phyloP scores from a whole-genome alignment of 768 basidiomycete species.

The Clavaria fumosa region DNA sequence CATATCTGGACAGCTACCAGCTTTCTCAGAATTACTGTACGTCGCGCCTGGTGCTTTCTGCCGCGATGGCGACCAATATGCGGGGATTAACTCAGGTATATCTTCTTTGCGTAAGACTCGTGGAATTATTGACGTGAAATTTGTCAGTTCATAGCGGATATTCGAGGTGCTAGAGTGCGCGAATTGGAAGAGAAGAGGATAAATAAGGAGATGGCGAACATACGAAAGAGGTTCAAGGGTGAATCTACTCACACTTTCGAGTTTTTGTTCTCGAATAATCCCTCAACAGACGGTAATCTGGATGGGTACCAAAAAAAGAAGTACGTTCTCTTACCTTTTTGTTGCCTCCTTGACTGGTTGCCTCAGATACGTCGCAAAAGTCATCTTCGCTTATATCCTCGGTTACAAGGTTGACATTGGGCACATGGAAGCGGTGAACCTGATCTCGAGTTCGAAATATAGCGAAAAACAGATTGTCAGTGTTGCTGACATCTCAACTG shows the following conservation, averaged over 20 bases:
- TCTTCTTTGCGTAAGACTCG: not conserved
- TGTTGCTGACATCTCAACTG: slow-evolving; percentile 8
- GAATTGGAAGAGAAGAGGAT: slow-evolving; percentile 98
- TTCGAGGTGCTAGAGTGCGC: slow-evolving; percentile 89
- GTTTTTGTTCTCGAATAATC: slow-evolving; percentile 1
- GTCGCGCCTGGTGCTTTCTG: too few relatives aligned
- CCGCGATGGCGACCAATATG: slow-evolving; percentile 86
- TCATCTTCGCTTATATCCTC: slow-evolving; percentile 96
- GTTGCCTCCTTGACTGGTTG: slow-evolving; percentile 3
- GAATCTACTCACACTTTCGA: slow-evolving; percentile 5
- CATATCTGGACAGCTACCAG: too few relatives aligned
- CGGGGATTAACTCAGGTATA: slow-evolving; percentile 82
- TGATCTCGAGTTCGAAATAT: slow-evolving; percentile 90
- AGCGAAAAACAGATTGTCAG: slow-evolving; percentile 97
- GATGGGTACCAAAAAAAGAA: slow-evolving; percentile 92
- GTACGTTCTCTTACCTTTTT: slow-evolving; percentile 24
- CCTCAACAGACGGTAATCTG: slow-evolving; percentile 54
- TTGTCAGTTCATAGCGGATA: slow-evolving; percentile 90
- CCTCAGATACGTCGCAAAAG: slow-evolving; percentile 88
- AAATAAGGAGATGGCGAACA: slow-evolving; percentile 99
- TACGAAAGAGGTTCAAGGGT: slow-evolving; percentile 98
- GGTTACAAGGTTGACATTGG: slow-evolving; percentile 99
- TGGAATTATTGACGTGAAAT: slow-evolving; percentile 8
- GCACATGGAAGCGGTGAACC: slow-evolving; percentile 98
- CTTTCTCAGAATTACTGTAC: too few relatives aligned